Evolutionary conservation across 169 alveolate genomes (phyloP).

Genomic region (Toxoplasma gondii): DNA sequence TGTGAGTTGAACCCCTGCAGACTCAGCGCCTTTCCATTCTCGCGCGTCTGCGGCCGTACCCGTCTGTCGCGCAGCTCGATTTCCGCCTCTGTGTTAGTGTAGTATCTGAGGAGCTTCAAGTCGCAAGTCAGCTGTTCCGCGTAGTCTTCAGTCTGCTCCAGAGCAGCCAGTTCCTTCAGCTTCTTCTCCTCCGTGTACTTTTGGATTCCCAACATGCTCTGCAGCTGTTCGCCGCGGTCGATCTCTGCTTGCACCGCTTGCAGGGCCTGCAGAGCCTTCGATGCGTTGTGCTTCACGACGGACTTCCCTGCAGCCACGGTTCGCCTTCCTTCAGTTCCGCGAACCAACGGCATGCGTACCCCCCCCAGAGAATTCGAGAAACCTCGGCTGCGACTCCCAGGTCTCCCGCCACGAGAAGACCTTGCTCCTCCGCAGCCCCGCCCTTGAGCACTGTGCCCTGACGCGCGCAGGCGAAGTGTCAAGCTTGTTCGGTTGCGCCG

Average conservation of each 20-base stretch:
- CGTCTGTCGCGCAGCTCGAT: neutral
- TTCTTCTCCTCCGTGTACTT: slow-evolving; percentile 1
- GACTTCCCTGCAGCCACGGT: neutral
- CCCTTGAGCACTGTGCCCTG: neutral
- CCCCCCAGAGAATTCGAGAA: neutral
- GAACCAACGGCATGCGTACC: neutral
- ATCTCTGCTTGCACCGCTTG: neutral
- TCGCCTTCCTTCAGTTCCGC: neutral
- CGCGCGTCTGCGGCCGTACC: neutral
- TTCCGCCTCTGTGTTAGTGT: neutral
- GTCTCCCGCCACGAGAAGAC: too few relatives aligned
- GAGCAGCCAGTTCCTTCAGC: neutral
- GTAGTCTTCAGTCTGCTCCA: neutral
- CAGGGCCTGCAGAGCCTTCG: slow-evolving; percentile 17
- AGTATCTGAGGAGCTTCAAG: neutral
- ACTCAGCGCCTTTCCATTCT: too few relatives aligned
- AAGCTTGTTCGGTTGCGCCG: neutral
- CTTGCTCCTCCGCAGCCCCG: neutral
- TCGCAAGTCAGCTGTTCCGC: neutral
- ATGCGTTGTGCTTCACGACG: neutral
- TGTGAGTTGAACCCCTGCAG: too few relatives aligned
- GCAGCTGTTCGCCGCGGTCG: neutral
- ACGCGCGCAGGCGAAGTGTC: neutral
- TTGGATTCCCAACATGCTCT: neutral
- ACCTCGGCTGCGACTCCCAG: too few relatives aligned